phyloP scores from a whole-genome alignment of 2,329 filamentous ascomycete species.

The Penicillium sp. region DNA sequence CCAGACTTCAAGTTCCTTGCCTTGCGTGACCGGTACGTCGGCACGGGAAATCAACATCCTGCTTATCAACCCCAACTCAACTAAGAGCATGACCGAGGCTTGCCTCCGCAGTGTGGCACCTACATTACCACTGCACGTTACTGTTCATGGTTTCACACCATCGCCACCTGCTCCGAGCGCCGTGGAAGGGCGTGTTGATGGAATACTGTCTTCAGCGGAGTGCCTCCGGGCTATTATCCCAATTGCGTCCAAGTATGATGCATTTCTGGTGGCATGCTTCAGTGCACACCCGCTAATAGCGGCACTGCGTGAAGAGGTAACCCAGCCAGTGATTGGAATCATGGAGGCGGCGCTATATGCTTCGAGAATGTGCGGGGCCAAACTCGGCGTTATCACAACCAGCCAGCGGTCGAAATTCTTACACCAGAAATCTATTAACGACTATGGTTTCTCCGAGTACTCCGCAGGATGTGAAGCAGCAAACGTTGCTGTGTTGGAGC shows the following conservation, averaged over 20 bases:
- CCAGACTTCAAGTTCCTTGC: neutral
- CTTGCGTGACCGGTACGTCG: neutral
- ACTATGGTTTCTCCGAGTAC: neutral
- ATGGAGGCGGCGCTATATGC: neutral
- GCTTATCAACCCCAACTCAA: neutral
- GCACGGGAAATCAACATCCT: neutral
- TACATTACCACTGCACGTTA: neutral
- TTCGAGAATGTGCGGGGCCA: neutral
- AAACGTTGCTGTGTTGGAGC: neutral
- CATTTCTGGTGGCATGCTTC: neutral
- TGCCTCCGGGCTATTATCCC: neutral
- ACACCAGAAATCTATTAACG: neutral
- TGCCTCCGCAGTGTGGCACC: neutral
- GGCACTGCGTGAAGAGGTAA: neutral
- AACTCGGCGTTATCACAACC: neutral
- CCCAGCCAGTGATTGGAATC: neutral
- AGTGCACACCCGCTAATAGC: neutral
- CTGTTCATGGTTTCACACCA: neutral
- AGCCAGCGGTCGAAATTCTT: neutral
- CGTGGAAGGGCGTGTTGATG: neutral
- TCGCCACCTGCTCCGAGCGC: neutral
- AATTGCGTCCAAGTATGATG: neutral
- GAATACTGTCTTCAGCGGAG: neutral
- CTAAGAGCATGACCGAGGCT: neutral
- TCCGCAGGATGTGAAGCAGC: neutral